Conservation (phyloP, 1,284 basidiomycete genomes). For the Gomphus bonarii region DNA sequence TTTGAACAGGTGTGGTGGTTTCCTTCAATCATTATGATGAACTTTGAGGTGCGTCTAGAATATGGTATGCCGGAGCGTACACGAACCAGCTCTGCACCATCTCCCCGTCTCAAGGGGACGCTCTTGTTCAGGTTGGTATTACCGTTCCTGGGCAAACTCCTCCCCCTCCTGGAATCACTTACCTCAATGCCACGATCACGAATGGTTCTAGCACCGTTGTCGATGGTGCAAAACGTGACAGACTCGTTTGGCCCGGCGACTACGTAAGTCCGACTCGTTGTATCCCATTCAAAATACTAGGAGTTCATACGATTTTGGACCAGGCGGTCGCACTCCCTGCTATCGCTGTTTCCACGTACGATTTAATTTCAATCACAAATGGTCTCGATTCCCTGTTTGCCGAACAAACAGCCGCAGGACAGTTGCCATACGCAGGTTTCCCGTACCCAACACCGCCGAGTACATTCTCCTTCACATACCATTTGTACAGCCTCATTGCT, state of each 20-base stretch:
- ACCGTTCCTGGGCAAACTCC: neutral
- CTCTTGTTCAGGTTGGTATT: neutral
- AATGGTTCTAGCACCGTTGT: conserved; percentile 3
- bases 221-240: conserved; percentile 9
- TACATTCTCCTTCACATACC: conserved; percentile 23
- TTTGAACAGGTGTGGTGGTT: conserved; percentile 34
- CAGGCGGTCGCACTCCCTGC: conserved; percentile 6
- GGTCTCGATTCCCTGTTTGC: conserved; percentile 8
- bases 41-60: conserved; percentile 17
- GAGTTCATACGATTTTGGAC: neutral
- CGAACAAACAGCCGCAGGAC: neutral
- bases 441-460: neutral
- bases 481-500: conserved; percentile 36
- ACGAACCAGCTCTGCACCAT: conserved; percentile 21
- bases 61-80: conserved; percentile 54
- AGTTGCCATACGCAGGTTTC: conserved; percentile 7
- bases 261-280: neutral
- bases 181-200: conserved; percentile 1
- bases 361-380: conserved; percentile 5
- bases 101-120: conserved; percentile 1
- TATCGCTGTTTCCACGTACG: conserved; percentile 5
- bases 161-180: neutral
- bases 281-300: neutral
- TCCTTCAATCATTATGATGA: neutral
- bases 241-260: conserved; percentile 9